These are phyloP conservation scores for Citeromyces nyonsensis DNA, from an alignment of 805 yeast species.

Conservation along the genomic window DNA sequence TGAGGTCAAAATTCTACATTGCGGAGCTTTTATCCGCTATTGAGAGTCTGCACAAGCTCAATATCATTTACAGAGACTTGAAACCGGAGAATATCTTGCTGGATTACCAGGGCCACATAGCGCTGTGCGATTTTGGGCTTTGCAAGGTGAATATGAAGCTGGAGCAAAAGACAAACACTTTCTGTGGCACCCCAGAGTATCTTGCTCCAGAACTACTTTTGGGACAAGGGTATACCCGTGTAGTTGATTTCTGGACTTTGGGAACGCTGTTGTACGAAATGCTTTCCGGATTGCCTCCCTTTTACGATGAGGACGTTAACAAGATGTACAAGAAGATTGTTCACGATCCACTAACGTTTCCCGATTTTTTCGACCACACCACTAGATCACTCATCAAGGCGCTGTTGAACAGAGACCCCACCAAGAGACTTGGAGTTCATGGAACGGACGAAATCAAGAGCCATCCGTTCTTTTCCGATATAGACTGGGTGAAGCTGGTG, in stretches of 20 bases:
- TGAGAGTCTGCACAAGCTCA: constrained; percentile 90
- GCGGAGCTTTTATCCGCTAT: constrained; percentile 90
- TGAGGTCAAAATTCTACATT: constrained; percentile 90
- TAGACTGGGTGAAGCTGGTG: constrained; percentile 75
- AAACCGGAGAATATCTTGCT: constrained; percentile 92
- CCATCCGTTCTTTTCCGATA: constrained; percentile 82
- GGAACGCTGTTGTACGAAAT: constrained; percentile 95
- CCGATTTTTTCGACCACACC: constrained; percentile 85
- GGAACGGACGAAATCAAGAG: constrained; percentile 89
- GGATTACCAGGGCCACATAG: constrained; percentile 96
- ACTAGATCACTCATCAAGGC: constrained; percentile 96
- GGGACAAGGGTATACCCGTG: constrained; percentile 92
- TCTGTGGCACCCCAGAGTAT: constrained; percentile 97
- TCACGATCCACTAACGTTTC: constrained; percentile 94
- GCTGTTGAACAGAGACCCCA: constrained; percentile 85
- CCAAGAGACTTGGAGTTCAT: constrained; percentile 85
- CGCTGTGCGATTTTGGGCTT: constrained; percentile 92
- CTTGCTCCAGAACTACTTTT: constrained; percentile 93
- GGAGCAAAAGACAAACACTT: constrained; percentile 87
- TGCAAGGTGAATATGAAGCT: constrained; percentile 83
- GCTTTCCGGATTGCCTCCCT: constrained; percentile 99
- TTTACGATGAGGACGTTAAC: constrained; percentile 94
- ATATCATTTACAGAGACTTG: constrained; percentile 89
- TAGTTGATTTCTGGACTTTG: constrained; percentile 98
- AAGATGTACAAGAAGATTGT: constrained; percentile 99